A percentile compares a stretch with the other conserved stretches of the same genome.
Evolutionary conservation across 371 early-diverging fungal genomes (phyloP).

Genomic region (Lichtheimia hyalospora): DNA sequence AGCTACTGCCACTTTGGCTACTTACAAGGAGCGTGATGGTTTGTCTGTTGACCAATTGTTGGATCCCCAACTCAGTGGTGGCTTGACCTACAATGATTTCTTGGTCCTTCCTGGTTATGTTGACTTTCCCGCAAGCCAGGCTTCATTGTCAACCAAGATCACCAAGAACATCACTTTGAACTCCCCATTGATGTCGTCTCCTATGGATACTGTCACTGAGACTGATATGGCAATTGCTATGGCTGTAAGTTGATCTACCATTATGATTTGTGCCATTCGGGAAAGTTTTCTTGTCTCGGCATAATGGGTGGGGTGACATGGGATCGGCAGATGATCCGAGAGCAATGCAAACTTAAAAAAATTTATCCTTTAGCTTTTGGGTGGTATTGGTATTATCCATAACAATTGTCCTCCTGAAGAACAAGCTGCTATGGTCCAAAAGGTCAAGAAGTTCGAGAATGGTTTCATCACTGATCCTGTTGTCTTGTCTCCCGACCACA

Average conservation of each 20-base stretch:
- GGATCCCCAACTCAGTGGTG: conserved; percentile 74
- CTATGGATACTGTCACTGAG: conserved; percentile 99
- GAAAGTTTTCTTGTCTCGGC: no score
- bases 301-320: background rate
- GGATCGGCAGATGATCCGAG: background rate
- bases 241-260: conserved; percentile 67
- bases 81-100: conserved; percentile 97
- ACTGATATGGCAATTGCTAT: conserved; percentile 96
- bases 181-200: conserved; percentile 91
- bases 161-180: conserved; percentile 87
- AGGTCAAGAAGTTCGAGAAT: conserved; percentile 97
- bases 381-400: conserved; percentile 97
- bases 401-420: conserved; percentile 94
- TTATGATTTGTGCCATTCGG: no score
- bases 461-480: conserved; percentile 96
- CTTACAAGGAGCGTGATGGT: conserved; percentile 67
- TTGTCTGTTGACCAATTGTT: conserved; percentile 74
- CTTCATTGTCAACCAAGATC: conserved; percentile 78
- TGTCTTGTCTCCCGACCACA: conserved; percentile 81
- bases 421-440: conserved; percentile 96
- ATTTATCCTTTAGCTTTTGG: conserved; percentile 59
- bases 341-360: background rate
- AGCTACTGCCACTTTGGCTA: conserved; percentile 41
- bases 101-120: conserved; percentile 95
- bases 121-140: conserved; percentile 84